Conservation (phyloP, 306 rosid species). For the Vigna unguiculata region DNA sequence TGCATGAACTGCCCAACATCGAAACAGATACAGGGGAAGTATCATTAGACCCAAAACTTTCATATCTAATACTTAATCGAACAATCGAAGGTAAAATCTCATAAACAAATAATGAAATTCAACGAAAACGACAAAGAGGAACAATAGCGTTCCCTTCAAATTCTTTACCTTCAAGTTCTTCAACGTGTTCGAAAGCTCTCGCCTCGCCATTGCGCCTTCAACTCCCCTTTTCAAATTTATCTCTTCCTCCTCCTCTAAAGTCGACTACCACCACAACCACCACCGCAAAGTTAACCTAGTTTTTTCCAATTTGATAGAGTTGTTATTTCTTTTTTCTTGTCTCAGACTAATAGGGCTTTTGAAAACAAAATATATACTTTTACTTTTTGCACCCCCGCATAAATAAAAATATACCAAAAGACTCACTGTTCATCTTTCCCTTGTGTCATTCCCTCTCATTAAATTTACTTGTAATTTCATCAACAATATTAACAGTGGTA, state of each 20-base stretch:
- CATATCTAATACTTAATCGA: neutral
- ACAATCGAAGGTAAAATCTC: constrained; percentile 19
- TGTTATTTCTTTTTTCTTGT: neutral
- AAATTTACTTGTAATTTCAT: neutral
- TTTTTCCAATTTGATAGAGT: constrained; percentile 16
- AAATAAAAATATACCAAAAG: too few species aligned
- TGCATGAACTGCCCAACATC: constrained; percentile 76
- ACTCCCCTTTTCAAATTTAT: neutral
- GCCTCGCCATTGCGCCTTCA: constrained; percentile 61
- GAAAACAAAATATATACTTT: neutral
- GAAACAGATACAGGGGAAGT: neutral
- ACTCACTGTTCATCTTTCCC: neutral
- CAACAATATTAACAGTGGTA: neutral
- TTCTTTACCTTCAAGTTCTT: constrained; percentile 78
- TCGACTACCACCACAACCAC: neutral
- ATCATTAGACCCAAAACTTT: neutral
- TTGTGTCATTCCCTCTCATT: neutral
- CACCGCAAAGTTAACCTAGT: constrained; percentile 43
- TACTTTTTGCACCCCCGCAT: too few species aligned
- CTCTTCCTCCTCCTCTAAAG: neutral
- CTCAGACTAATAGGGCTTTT: constrained; percentile 12
- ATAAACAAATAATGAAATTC: neutral
- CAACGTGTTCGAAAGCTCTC: constrained; percentile 80
- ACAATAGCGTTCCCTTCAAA: neutral
- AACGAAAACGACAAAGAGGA: neutral